Evolutionary conservation across 2,329 filamentous ascomycete species (phyloP).

Genomic region (Stachybotrys chlorohalonatus): DNA sequence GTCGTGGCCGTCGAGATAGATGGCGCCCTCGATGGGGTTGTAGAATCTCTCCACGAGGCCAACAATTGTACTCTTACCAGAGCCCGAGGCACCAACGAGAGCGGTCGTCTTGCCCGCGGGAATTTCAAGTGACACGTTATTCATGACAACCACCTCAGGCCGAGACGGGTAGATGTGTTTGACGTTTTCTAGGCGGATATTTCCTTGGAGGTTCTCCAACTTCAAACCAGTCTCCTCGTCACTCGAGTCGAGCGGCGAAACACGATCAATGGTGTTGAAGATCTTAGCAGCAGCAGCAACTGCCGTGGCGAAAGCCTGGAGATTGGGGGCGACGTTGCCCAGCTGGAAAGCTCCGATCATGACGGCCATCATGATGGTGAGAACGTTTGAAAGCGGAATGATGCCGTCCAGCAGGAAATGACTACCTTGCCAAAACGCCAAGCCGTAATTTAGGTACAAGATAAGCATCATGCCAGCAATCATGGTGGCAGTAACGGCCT

Average conservation of each 20-base stretch:
- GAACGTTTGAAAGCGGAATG: conserved; percentile 57
- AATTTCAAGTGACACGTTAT: conserved; percentile 69
- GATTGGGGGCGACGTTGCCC: conserved; percentile 77
- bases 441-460: conserved; percentile 77
- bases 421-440: conserved; percentile 84
- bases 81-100: conserved; percentile 87
- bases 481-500: conserved; percentile 67
- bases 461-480: conserved; percentile 75
- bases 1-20: conserved; percentile 76
- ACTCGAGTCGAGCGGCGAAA: conserved; percentile 73
- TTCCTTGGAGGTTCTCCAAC: conserved; percentile 64
- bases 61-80: conserved; percentile 90
- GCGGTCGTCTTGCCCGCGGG: conserved; percentile 89
- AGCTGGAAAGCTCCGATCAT: conserved; percentile 91
- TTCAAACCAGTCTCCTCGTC: conserved; percentile 59
- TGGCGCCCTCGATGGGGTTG: conserved; percentile 69
- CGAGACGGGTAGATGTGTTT: conserved; percentile 94
- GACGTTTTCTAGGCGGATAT: conserved; percentile 70
- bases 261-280: conserved; percentile 83
- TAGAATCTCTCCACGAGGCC: conserved; percentile 93
- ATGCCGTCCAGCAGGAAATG: conserved; percentile 60
- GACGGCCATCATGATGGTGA: conserved; percentile 82
- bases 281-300: conserved; percentile 85
- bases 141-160: conserved; percentile 82
- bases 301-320: conserved; percentile 77